A percentile compares a stretch with the other conserved stretches of the same genome.
These are phyloP conservation scores for Pleoardoris graminearum DNA, from an alignment of 2,329 filamentous ascomycete genomes.

Conservation along the genomic window DNA sequence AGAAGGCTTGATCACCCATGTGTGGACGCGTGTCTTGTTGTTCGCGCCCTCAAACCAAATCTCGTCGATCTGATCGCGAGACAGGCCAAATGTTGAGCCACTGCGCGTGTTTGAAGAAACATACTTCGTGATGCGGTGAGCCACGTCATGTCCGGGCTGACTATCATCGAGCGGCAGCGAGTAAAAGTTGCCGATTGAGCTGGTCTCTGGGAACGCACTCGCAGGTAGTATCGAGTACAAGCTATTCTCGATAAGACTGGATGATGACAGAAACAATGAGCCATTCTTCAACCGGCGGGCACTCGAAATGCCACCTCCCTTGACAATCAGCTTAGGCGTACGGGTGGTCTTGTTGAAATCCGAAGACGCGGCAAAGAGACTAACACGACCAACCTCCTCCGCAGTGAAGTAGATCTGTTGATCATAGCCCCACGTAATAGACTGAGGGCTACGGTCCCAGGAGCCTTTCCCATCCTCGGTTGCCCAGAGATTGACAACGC, in stretches of 20 bases:
- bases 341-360: not conserved
- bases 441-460: constrained; percentile 59
- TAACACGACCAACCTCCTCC: constrained; percentile 70
- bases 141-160: constrained; percentile 31
- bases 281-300: constrained; percentile 57
- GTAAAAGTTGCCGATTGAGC: constrained; percentile 14
- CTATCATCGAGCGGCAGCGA: constrained; percentile 25
- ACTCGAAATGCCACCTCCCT: constrained; percentile 45
- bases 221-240: constrained; percentile 63
- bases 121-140: constrained; percentile 27
- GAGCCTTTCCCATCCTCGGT: constrained; percentile 64
- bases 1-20: constrained; percentile 66
- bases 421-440: constrained; percentile 56
- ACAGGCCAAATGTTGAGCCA: constrained; percentile 69
- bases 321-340: constrained; percentile 33
- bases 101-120: constrained; percentile 68
- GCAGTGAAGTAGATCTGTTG: constrained; percentile 71
- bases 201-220: constrained; percentile 15
- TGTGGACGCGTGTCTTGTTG: constrained; percentile 64
- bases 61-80: constrained; percentile 64
- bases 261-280: constrained; percentile 66
- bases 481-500: constrained; percentile 65
- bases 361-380: constrained; percentile 50
- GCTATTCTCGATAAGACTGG: constrained; percentile 72
- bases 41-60: constrained; percentile 71